phyloP scores from a whole-genome alignment of 257 asterid species.

The Ehretia macrophylla region DNA sequence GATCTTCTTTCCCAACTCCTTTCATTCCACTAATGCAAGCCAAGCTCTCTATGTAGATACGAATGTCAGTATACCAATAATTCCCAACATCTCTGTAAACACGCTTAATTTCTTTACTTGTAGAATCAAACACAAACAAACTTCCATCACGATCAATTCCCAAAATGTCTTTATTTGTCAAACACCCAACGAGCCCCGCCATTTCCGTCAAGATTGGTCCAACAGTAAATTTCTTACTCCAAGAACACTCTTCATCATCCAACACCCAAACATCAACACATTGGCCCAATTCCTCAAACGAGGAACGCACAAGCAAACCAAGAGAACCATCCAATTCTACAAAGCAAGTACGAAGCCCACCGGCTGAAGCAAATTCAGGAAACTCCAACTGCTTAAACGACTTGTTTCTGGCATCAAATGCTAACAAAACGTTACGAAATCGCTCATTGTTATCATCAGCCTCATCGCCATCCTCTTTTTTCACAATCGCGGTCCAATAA shows the following conservation, averaged over 20 bases:
- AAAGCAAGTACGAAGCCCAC: neutral
- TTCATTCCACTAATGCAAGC: neutral
- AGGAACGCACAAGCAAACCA: neutral
- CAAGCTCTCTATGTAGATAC: slow-evolving; percentile 2
- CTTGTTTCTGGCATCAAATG: neutral
- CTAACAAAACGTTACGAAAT: neutral
- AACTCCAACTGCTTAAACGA: slow-evolving; percentile 1
- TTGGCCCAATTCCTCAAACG: neutral
- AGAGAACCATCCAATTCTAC: slow-evolving; percentile 2
- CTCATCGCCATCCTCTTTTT: neutral
- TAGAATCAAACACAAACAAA: slow-evolving; percentile 2
- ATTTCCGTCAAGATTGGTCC: neutral
- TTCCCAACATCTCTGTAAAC: slow-evolving; percentile 3
- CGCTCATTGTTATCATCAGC: neutral
- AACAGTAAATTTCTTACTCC: slow-evolving; percentile 4
- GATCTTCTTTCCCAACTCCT: neutral
- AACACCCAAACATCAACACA: slow-evolving; percentile 2
- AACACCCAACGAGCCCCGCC: slow-evolving; percentile 4
- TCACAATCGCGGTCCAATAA: slow-evolving; percentile 1
- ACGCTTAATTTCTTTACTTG: neutral
- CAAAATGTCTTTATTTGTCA: neutral
- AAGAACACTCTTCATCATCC: neutral
- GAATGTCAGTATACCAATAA: slow-evolving; percentile 6
- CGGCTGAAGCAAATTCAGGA: neutral
- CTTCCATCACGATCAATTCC: slow-evolving; percentile 5